A percentile compares a stretch with the other conserved stretches of the same genome.
These are phyloP conservation scores for Crassisporium funariophilum DNA, from an alignment of 768 basidiomycete species.

Conservation along the genomic window DNA sequence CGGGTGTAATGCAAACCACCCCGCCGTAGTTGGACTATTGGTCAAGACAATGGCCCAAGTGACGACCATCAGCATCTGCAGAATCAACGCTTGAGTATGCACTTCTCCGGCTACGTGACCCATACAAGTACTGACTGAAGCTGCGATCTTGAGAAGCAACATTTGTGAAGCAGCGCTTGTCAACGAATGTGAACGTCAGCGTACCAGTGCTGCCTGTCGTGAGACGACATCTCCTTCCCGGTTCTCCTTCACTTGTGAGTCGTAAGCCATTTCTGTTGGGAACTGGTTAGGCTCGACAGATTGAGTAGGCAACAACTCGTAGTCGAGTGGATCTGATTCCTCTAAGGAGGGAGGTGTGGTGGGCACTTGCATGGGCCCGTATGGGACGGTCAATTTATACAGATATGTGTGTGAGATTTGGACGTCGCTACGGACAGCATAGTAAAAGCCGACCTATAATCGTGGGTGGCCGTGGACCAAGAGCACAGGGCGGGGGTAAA, in stretches of 20 bases:
- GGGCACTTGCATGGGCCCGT: constrained; percentile 9
- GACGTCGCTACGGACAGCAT: constrained; percentile 10
- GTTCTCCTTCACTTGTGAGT: constrained; percentile 29
- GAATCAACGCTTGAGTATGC: neutral
- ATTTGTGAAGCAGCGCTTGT: neutral
- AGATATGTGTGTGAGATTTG: constrained; percentile 6
- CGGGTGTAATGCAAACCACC: constrained; percentile 73
- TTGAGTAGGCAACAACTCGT: neutral
- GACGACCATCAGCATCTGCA: constrained; percentile 39
- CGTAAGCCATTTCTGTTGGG: constrained; percentile 14
- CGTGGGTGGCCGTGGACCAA: too few species aligned
- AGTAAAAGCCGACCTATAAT: constrained; percentile 18
- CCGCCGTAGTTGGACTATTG: constrained; percentile 45
- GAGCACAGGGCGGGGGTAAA: too few species aligned
- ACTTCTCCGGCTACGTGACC: too few species aligned
- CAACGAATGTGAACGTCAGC: constrained; percentile 13
- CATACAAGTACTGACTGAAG: neutral
- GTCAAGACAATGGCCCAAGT: constrained; percentile 50
- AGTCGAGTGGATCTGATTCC: neutral
- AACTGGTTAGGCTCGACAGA: neutral
- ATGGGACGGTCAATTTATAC: constrained; percentile 3
- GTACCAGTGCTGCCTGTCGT: constrained; percentile 39
- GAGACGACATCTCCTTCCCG: constrained; percentile 42
- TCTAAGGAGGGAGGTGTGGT: neutral
- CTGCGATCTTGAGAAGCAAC: neutral